Evolutionary conservation across 2,329 filamentous ascomycete species (phyloP), one percentile per base, ranked within the genome.

Genomic region (Colletotrichum orbiculare): DNA sequence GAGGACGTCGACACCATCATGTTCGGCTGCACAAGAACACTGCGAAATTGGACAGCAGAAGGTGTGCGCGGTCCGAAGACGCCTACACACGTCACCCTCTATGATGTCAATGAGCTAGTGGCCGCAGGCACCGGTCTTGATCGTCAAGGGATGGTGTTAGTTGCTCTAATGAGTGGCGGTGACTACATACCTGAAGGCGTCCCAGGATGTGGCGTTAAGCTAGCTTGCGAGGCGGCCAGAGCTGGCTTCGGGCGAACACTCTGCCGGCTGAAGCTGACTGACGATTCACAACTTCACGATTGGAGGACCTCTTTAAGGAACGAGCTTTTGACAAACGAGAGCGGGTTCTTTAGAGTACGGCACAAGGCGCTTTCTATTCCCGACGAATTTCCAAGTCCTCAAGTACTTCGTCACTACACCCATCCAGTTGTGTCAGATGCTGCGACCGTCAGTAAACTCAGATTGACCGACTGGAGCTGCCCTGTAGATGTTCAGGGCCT

Each of bases 1-100:
- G 94, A 99, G 75, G 96, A 99, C 81, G 94, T 97, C 47, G 96
- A 99, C 75, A 96, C 95, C 2, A 87, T 98, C 72, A 98, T 98
- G 95, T 98, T 98, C 79, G 96, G 96, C 1, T 96, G 93, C 68
- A 89, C 87, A 0, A 79, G 88, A 42, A 95, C 91, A 0, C 79
- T 97, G 46, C 86, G 93, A 54, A 95, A 93, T 71, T 97, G 93
- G 89, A 92, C 92, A 0, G 85, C 91, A 3, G 93, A 96, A 73
- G 84, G 83, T 11, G 84, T 82, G 48, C 84, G 82, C n/a, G 80
- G 83, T 1, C 86, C 83, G 70, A 91, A 91, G 67, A 81, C 83
- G 0, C 92, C 94, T 0, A 97, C 95, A 0, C 96, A 98, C 73
- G 90, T 98, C 57, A 92, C 90, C 47, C 81, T 96, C 52, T 96